A percentile compares a stretch with the other conserved stretches of the same genome.
Evolutionary conservation across 495 filamentous ascomycete genomes (phyloP).

Genomic region (Penicillium antarcticum): DNA sequence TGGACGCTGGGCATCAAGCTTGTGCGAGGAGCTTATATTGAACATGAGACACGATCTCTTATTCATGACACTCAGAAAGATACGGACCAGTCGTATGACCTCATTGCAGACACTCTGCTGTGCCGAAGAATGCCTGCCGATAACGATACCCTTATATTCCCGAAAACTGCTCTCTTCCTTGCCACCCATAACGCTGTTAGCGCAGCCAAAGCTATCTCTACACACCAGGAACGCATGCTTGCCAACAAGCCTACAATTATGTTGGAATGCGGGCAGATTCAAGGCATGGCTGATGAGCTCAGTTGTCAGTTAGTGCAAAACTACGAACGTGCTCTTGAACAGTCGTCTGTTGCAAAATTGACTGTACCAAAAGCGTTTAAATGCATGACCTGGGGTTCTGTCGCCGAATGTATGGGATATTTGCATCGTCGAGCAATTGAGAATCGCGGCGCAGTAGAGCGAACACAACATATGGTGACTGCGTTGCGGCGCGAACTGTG

Average conservation of each 20-base stretch:
- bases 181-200: constrained; percentile 38
- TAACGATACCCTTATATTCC: constrained; percentile 20
- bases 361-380: constrained; percentile 32
- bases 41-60: constrained; percentile 31
- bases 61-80: constrained; percentile 42
- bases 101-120: constrained; percentile 33
- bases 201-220: constrained; percentile 28
- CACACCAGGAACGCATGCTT: constrained; percentile 19
- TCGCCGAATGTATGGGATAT: constrained; percentile 36
- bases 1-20: constrained; percentile 37
- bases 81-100: constrained; percentile 39
- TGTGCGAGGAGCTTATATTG: constrained; percentile 41
- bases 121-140: constrained; percentile 14
- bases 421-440: constrained; percentile 34
- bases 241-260: constrained; percentile 19
- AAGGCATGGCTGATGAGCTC: constrained; percentile 45
- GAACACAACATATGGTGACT: constrained; percentile 26
- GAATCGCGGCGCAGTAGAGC: constrained; percentile 32
- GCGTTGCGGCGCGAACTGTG: constrained; percentile 24
- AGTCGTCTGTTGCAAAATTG: constrained; percentile 8
- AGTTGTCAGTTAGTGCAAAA: constrained; percentile 29
- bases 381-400: constrained; percentile 35
- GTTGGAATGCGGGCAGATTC: constrained; percentile 58
- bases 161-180: constrained; percentile 35
- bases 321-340: constrained; percentile 16